Percentiles rank a stretch among this genome's conserved stretches.
phyloP scores from a whole-genome alignment of 306 rosid genomes.

The Prosopis cineraria region DNA sequence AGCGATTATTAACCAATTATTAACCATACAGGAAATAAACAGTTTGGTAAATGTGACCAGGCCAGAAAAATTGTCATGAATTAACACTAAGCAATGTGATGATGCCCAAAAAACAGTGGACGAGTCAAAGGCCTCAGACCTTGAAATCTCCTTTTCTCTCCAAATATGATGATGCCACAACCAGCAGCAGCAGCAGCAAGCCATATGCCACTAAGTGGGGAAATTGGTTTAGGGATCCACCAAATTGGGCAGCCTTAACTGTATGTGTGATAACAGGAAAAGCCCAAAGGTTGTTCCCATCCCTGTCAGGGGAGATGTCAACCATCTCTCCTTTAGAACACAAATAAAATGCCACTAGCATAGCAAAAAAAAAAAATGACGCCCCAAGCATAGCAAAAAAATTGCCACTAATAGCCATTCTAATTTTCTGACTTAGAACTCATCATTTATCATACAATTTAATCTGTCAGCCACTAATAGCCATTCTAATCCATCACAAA shows the following conservation, averaged over 20 bases:
- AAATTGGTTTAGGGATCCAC: no score
- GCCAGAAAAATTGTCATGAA: neutral
- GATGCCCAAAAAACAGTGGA: neutral
- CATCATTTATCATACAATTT: neutral
- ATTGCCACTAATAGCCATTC: neutral
- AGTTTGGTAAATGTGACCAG: neutral
- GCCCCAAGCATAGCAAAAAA: neutral
- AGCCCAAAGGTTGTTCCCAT: no score
- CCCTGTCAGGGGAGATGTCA: no score
- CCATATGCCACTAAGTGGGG: no score
- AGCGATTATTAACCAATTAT: neutral
- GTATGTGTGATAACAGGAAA: no score
- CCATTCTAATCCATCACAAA: neutral
- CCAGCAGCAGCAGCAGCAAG: no score
- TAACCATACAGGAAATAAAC: neutral
- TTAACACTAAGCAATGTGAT: neutral
- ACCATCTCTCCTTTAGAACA: no score
- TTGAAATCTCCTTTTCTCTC: neutral
- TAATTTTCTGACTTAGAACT: neutral
- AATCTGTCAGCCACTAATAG: neutral
- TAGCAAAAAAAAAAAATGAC: no score
- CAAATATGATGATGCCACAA: neutral
- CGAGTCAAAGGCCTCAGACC: neutral
- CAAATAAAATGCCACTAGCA: no score
- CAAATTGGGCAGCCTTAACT: no score